Conservation (phyloP, 495 filamentous ascomycete species). For the Penicillium daleae region DNA sequence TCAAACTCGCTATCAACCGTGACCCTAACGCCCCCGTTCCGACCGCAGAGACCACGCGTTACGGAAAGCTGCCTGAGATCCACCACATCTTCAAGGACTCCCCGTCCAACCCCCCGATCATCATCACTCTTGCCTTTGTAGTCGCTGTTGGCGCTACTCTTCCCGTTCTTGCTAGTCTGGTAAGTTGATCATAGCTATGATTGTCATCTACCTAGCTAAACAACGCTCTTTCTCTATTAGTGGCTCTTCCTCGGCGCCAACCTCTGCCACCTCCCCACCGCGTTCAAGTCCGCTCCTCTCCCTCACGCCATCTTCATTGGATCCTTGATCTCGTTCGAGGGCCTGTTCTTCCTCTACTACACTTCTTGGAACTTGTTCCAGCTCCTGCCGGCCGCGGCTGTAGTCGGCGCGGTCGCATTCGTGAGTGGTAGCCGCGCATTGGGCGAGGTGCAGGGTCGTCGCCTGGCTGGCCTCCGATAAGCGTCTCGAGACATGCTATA, state of each 20-base stretch:
- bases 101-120: conserved; percentile 76
- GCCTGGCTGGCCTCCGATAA: conserved; percentile 79
- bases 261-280: conserved; percentile 73
- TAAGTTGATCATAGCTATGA: conserved; percentile 47
- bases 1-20: conserved; percentile 64
- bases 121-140: conserved; percentile 79
- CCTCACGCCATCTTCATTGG: conserved; percentile 81
- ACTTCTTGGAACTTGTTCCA: conserved; percentile 92
- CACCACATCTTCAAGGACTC: conserved; percentile 87
- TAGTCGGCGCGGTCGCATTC: conserved; percentile 71
- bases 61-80: conserved; percentile 82
- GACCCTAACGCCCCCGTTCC: conserved; percentile 66
- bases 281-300: conserved; percentile 71
- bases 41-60: conserved; percentile 65
- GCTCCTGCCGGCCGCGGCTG: conserved; percentile 71
- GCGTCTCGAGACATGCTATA: background rate
- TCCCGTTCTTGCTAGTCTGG: conserved; percentile 69
- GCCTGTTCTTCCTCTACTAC: conserved; percentile 94
- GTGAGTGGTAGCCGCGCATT: conserved; percentile 90
- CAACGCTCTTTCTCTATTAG: conserved; percentile 39
- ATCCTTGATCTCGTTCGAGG: conserved; percentile 84
- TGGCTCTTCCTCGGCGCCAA: conserved; percentile 88
- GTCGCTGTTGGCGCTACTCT: conserved; percentile 70
- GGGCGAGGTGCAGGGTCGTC: conserved; percentile 86
- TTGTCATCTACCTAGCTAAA: conserved; percentile 6